Evolutionary conservation across 306 rosid genomes (phyloP), one percentile per base, ranked within the genome.

Genomic region (Oemleria cerasiformis): DNA sequence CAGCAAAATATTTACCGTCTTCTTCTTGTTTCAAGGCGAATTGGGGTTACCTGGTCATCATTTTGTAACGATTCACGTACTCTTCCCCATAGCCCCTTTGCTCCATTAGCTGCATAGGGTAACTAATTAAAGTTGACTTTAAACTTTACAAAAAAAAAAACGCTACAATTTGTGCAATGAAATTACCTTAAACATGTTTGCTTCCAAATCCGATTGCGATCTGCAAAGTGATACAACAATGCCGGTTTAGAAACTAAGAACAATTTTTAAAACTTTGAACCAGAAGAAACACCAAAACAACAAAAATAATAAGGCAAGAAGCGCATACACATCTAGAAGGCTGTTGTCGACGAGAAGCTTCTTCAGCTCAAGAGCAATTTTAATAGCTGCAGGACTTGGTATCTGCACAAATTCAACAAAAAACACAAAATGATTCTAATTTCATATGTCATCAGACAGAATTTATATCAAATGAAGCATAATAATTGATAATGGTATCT

Each of bases 311-410:
- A 53, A 19, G 69, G 72, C 23, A 63, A 23, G 66, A 75, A 20
- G 61, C 20, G 44, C 92, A 73, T 89, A 88, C 97, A 93, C 92
- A 80, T 93, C 98, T 25, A 93, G 74, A 83, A 93, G 96, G 85
- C 97, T 93, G 79, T 93, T 93, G 81, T 93, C 98, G 53, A 90
- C 81, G 45, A 93, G 96, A 70, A 93, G 81, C 90, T 90, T 93
- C 96, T 93, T 93, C 48, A 93, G 88, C 73, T 93, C 93, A 1
- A 92, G 96, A 38, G 98, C 92, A 65, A 93, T 87, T 82, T 87
- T 90, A 60, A 90, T 78, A 74, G 98, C 97, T 47, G 88, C 92
- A 56, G 90, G 93, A 76, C 88, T 93, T 57, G 98, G 98, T 79
- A 93, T 93, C 98, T 90, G 92, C 71, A 70, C 65, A 63, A 68